Conservation (phyloP, 208 protist species). For the Polymyxa betae region DNA sequence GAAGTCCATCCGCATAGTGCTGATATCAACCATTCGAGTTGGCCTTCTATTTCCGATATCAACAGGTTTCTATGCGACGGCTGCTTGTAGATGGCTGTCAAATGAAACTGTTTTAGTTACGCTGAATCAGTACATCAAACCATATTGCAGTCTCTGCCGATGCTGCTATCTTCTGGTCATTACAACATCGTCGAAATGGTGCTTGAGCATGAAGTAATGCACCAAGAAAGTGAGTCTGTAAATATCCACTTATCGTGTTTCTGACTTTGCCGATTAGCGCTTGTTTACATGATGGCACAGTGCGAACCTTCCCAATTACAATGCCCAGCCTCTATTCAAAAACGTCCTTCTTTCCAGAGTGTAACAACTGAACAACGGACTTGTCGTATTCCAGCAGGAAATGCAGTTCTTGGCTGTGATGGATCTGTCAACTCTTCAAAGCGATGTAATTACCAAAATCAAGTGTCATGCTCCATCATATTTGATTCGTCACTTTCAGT, state of each 20-base stretch:
- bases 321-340: neutral
- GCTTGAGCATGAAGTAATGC: conserved; percentile 37
- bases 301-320: neutral
- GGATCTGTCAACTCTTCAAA: neutral
- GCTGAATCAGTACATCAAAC: neutral
- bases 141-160: neutral
- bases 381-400: neutral
- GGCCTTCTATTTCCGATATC: neutral
- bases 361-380: neutral
- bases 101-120: too few relatives aligned
- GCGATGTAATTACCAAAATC: neutral
- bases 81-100: too few relatives aligned
- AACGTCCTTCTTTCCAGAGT: neutral
- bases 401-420: neutral
- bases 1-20: neutral
- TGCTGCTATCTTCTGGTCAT: neutral
- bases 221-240: conserved; percentile 24
- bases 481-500: neutral
- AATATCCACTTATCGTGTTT: neutral
- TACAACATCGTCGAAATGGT: neutral
- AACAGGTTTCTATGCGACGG: neutral
- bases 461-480: neutral
- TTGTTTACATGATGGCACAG: conserved; percentile 31
- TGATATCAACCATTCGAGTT: neutral
- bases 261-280: neutral